Base-by-base conservation (phyloP, 2,329 filamentous ascomycete species). In the Aspergillus brunneoviolaceus region DNA sequence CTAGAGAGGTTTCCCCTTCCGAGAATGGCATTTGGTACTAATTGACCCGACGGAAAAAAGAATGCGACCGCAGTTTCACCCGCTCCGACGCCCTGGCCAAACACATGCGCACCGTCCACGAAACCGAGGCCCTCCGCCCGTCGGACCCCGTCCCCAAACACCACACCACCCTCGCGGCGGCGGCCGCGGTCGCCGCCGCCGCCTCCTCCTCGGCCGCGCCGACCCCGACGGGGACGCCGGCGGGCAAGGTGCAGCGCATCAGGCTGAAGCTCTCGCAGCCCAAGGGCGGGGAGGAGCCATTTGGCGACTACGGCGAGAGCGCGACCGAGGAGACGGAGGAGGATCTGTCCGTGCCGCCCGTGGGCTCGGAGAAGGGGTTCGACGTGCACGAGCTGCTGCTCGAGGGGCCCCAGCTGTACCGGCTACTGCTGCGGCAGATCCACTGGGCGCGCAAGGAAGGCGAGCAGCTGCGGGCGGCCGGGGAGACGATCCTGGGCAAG, bases 41-140 rank as follows among this genome's bases (percentile, higher is more conserved):
- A 45, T 14, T 19, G 4, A 42, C 14, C 14, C 4, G 3, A 45
- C 2, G 33, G 3, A 14, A 5, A 5, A 51, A 47, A 96, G 95
- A 99, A 84, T 99, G 95, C 79, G 95, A 99, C 74, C 89, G 94
- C 62, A 93, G 93, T 33, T 99, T 99, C 70, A 99, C 95, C 2
- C 85, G 95, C 65, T 97, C 94, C 25, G 95, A 99, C 71, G 95
- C 95, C 12, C 84, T 99, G 0, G 92, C 94, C 1, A 99, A 99
- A 77, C 95, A 99, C 75, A 98, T 98, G 92, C 90, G 95, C 68
- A 98, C 95, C 16, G 93, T 99, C 42, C 95, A 99, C 80, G 95
- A 99, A 75, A 97, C 94, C 3, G 95, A 99, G 78, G 90, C 92
- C 16, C 83, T 96, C 23, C 88, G 91, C n/a, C 90, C 91, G 4